Conservation (phyloP, 2,329 filamentous ascomycete genomes). For the Beauveria medogensis region DNA sequence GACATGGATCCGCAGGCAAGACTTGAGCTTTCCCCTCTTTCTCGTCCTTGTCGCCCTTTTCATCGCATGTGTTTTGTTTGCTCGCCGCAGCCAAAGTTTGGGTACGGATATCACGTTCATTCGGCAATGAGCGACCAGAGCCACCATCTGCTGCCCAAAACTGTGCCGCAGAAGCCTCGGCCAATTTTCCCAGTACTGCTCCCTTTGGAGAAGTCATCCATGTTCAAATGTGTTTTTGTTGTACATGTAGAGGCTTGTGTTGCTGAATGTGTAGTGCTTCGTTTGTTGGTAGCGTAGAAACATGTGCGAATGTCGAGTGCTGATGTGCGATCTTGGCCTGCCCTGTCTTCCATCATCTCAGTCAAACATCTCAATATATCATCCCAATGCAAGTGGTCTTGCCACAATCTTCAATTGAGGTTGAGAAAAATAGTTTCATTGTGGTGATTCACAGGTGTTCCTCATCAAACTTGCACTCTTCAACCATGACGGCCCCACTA, state of each 20-base stretch:
- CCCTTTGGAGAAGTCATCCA: not conserved
- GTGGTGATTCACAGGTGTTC: too few species aligned
- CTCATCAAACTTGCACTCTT: too few species aligned
- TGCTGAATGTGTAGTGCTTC: not conserved
- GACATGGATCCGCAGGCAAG: not conserved
- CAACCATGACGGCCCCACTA: not conserved
- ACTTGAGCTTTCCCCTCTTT: too few species aligned
- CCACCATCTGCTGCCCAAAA: conserved; percentile 3
- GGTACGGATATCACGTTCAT: not conserved
- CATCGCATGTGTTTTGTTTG: not conserved
- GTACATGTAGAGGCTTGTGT: not conserved
- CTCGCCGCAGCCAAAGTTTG: not conserved
- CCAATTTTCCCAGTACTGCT: not conserved
- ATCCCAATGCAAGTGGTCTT: too few species aligned
- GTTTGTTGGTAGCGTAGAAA: not conserved
- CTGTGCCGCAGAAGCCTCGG: not conserved
- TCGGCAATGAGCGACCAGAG: not conserved
- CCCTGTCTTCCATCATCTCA: too few species aligned
- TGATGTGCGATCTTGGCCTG: not conserved
- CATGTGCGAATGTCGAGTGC: not conserved
- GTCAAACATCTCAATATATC: too few species aligned
- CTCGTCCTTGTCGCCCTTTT: not conserved
- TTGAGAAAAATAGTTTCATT: too few species aligned
- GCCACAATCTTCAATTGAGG: too few species aligned
- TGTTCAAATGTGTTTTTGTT: not conserved